Conservation (phyloP, 2,329 filamentous ascomycete species). For the Anisogramma anomala region DNA sequence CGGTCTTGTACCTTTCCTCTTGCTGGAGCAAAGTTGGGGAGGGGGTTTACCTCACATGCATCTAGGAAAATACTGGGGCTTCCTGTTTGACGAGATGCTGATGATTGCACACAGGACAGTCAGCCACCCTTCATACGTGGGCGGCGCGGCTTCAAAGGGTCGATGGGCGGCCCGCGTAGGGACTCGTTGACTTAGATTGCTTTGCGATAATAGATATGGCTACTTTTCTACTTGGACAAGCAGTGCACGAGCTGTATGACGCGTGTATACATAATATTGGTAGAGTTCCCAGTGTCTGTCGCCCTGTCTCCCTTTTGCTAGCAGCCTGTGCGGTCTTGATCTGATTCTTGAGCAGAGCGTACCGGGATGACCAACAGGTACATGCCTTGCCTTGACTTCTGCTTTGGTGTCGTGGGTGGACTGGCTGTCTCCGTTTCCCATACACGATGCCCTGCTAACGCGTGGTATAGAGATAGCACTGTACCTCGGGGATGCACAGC, state of each 20-base stretch:
- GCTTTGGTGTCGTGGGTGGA: too few relatives aligned
- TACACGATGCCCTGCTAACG: too few relatives aligned
- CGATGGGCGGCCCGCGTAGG: not conserved
- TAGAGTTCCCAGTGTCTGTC: not conserved
- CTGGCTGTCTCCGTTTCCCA: too few relatives aligned
- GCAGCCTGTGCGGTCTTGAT: not conserved
- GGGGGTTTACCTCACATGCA: not conserved
- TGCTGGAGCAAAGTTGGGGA: not conserved
- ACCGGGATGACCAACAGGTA: not conserved
- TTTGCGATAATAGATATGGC: not conserved
- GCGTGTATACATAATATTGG: not conserved
- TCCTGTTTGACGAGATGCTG: slow-evolving; percentile 11
- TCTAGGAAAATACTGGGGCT: slow-evolving; percentile 3
- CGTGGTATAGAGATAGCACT: too few relatives aligned
- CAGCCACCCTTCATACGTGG: slow-evolving; percentile 1
- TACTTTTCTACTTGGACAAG: not conserved
- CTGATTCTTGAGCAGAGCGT: slow-evolving; percentile 2
- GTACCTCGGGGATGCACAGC: too few relatives aligned
- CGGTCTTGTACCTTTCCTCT: not conserved
- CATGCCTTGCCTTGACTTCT: too few relatives aligned
- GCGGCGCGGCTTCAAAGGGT: not conserved
- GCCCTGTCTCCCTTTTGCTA: too few relatives aligned
- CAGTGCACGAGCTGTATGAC: not conserved
- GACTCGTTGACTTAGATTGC: slow-evolving; percentile 5
- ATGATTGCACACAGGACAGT: slow-evolving; percentile 14